phyloP scores from a whole-genome alignment of 306 rosid genomes.

The Sindora glabra region DNA sequence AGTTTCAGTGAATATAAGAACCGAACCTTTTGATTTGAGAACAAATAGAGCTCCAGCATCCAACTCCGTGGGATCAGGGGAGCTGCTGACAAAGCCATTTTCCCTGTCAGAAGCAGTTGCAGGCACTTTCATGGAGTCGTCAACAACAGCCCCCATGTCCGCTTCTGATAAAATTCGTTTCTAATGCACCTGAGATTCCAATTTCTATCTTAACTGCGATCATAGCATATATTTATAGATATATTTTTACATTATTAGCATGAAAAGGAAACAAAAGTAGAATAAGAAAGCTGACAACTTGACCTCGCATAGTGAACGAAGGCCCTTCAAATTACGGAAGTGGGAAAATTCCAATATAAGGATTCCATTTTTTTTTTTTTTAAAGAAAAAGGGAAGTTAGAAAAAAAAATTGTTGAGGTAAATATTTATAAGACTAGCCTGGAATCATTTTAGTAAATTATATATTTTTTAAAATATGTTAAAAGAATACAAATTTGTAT shows the following conservation, averaged over 20 bases:
- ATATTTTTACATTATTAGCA: neutral
- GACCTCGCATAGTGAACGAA: conserved; percentile 12
- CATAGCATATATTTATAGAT: conserved; percentile 11
- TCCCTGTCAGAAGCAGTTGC: conserved; percentile 25
- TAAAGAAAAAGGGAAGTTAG: conserved; percentile 18
- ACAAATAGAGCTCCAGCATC: conserved; percentile 85
- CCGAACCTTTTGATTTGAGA: conserved; percentile 61
- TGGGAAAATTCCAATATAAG: neutral
- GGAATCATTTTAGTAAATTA: too few relatives aligned
- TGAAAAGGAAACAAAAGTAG: neutral
- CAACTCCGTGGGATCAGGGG: conserved; percentile 9
- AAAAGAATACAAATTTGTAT: too few relatives aligned
- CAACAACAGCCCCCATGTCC: conserved; percentile 36
- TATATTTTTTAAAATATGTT: too few relatives aligned
- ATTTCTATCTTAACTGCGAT: too few relatives aligned
- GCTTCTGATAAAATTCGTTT: neutral
- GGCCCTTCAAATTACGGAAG: too few relatives aligned
- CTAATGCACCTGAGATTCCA: neutral
- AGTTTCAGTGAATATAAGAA: neutral
- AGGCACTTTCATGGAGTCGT: conserved; percentile 20
- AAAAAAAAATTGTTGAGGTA: conserved; percentile 25
- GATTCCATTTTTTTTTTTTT: too few relatives aligned
- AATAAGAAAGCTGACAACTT: neutral
- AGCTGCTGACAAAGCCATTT: conserved; percentile 21
- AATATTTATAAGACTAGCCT: too few relatives aligned